phyloP scores from a whole-genome alignment of 345 rosid genomes.

The Firmiana major region DNA sequence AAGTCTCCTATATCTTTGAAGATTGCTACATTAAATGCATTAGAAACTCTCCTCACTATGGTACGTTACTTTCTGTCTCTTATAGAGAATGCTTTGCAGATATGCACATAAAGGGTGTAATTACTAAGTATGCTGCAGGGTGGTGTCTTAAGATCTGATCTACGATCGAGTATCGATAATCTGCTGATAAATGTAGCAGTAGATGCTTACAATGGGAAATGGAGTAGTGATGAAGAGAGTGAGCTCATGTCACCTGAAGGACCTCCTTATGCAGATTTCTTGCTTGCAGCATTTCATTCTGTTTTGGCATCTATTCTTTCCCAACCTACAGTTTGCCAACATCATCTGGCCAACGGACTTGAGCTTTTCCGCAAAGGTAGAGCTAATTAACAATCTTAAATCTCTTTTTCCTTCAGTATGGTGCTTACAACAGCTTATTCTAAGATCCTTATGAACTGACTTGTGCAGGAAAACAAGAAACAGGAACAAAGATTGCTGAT shows the following conservation, averaged over 20 bases:
- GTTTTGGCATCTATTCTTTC: slow-evolving; percentile 15
- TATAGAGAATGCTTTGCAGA: background rate
- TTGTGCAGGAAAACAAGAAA: slow-evolving; percentile 7
- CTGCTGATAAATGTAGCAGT: background rate
- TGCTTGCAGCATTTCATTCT: slow-evolving; percentile 8
- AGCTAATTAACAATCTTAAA: no score
- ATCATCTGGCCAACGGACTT: background rate
- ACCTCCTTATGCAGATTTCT: background rate
- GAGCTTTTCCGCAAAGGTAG: slow-evolving; percentile 3
- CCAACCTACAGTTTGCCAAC: background rate
- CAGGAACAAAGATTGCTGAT: slow-evolving; percentile 9
- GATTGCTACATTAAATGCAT: background rate
- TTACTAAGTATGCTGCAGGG: slow-evolving; percentile 4
- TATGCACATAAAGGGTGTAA: no score
- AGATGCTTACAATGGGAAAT: slow-evolving; percentile 6
- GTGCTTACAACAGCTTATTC: no score
- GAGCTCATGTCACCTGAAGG: background rate
- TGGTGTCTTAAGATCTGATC: background rate
- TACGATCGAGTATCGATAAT: background rate
- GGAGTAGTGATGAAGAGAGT: background rate
- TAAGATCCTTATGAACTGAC: no score
- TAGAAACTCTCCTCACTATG: slow-evolving; percentile 1
- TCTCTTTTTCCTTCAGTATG: background rate
- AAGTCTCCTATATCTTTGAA: background rate
- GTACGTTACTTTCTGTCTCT: background rate